Evolutionary conservation across 2,329 filamentous ascomycete genomes (phyloP), one percentile per base, ranked within the genome.

Genomic region (Exutisphaerella laricina): DNA sequence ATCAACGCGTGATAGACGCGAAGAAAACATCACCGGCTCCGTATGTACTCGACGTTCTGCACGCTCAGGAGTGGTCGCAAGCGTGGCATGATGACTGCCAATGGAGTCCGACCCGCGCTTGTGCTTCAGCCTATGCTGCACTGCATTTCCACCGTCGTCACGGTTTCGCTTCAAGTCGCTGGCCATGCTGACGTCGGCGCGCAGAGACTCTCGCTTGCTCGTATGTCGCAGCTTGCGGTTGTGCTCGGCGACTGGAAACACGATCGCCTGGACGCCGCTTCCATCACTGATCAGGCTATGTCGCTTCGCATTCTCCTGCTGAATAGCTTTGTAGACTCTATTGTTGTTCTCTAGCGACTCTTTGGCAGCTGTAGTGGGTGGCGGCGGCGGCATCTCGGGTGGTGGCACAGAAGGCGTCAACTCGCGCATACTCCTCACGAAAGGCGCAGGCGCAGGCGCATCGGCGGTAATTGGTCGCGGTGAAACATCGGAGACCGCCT

Each of bases 271-370:
- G 6, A 60, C 45, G 5, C 16, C 18, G 16, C 51, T 53, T n/a
- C 46, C 51, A 28, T 52, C 45, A 30, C 54, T 56, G 23, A 57
- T 49, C 8, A 50, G 45, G 32, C 52, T 56, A 39, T 60, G 57
- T 9, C 57, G 45, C 36, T 58, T 58, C n/a, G 48, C 56, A 35
- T 59, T 60, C 36, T 58, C 54, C 39, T 55, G 51, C 32, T 53
- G 57, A 13, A 55, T 53, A 32, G 52, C 39, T 35, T 41, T 48
- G 46, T 55, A 55, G 3, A 52, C 46, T 18, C 39, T 36, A 32
- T 55, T 55, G 40, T 55, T 55, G 16, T 49, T 50, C 28, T 53
- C 46, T 13, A 55, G 41, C 20, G 44, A 49, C 30, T 41, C 43
- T 31, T 51, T 48, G 20, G 45, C 44, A n/a, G 50, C 48, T 28